Conservation (phyloP, 805 yeast species). For the Ogataea ganodermae region DNA sequence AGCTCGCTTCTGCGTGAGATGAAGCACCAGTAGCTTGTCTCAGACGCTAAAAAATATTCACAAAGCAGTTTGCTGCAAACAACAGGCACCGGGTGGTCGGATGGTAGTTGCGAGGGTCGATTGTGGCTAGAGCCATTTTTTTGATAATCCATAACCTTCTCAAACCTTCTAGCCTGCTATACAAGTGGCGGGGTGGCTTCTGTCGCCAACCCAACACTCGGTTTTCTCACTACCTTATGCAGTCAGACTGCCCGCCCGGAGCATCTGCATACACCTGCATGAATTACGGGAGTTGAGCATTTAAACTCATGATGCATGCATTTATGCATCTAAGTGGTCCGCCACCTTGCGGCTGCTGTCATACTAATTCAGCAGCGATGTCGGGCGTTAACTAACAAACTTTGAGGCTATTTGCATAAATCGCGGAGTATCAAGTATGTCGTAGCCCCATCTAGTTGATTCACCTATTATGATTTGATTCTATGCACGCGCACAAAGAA, state of each 20-base stretch:
- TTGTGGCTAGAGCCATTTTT: background rate
- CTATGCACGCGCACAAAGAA: background rate
- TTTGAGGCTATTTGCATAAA: background rate
- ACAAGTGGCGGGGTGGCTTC: background rate
- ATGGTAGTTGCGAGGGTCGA: too few relatives aligned
- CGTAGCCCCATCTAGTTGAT: background rate
- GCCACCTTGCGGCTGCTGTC: slow-evolving; percentile 6
- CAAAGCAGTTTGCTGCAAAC: too few relatives aligned
- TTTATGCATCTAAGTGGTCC: background rate
- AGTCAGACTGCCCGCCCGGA: background rate
- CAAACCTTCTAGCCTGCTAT: background rate
- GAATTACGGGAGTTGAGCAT: background rate
- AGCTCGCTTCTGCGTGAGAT: too few relatives aligned
- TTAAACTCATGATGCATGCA: background rate
- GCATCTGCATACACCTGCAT: background rate
- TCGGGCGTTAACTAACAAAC: background rate
- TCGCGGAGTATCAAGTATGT: background rate
- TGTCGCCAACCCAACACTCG: background rate
- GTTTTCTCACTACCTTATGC: background rate
- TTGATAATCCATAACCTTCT: background rate
- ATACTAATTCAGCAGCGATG: background rate
- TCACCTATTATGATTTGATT: background rate
- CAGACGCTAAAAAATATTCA: too few relatives aligned
- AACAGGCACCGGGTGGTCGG: too few relatives aligned
- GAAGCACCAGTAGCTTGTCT: too few relatives aligned